phyloP scores from a whole-genome alignment of 1,284 basidiomycete species.

The Agroathelia rolfsii region DNA sequence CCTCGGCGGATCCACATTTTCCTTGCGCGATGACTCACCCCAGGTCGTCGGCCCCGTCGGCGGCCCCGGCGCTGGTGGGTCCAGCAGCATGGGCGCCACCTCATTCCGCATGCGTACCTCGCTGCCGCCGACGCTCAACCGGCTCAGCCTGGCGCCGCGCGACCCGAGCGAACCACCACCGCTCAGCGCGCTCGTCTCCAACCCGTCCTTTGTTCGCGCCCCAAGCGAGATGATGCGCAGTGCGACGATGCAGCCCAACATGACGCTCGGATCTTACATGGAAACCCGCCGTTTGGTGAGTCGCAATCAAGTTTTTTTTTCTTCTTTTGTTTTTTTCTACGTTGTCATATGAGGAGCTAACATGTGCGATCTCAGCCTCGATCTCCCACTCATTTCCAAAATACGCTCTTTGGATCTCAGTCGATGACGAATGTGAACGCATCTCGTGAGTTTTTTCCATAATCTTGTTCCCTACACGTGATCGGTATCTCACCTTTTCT shows the following conservation, averaged over 20 bases:
- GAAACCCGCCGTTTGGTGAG: too few species aligned
- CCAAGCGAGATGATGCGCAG: too few species aligned
- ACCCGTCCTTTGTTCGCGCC: constrained; percentile 60
- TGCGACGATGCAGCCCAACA: constrained; percentile 21
- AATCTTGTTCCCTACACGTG: too few species aligned
- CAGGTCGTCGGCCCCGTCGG: too few species aligned
- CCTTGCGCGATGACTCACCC: too few species aligned
- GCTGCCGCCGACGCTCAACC: constrained; percentile 49
- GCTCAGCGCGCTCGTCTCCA: constrained; percentile 42
- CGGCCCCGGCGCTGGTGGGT: too few species aligned
- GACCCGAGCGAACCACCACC: constrained; percentile 60
- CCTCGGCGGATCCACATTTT: too few species aligned
- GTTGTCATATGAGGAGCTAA: constrained; percentile 7
- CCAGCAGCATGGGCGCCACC: too few species aligned
- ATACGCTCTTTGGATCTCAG: constrained; percentile 34
- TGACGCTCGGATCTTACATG: constrained; percentile 50
- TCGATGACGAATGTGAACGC: constrained; percentile 24
- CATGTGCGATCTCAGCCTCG: constrained; percentile 24
- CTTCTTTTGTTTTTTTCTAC: constrained; percentile 5
- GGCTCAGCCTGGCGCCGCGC: constrained; percentile 26
- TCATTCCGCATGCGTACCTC: constrained; percentile 56
- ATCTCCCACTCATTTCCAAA: constrained; percentile 38
- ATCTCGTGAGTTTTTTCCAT: constrained; percentile 24
- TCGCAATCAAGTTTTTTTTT: constrained; percentile 42
- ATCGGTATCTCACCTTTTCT: constrained; percentile 12